Conservation (phyloP, 345 rosid species). For the Turritis glabra region DNA sequence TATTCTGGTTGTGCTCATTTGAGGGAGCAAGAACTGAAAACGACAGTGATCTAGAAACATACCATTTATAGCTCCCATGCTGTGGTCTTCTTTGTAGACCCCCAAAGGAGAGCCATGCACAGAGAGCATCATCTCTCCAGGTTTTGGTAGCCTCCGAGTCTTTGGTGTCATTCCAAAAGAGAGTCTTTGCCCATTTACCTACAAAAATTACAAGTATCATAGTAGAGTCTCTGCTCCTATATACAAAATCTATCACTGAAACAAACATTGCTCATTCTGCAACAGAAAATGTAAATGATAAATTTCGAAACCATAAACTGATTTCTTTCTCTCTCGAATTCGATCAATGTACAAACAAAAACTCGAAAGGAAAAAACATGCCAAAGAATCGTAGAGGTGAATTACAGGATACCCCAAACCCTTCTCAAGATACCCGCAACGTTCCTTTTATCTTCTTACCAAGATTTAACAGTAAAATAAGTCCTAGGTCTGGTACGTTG, state of each 20-base stretch:
- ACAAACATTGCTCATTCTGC: slow-evolving; percentile 5
- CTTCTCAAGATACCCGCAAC: too few species aligned
- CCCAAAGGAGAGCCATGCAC: slow-evolving; percentile 95
- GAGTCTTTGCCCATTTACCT: slow-evolving; percentile 74
- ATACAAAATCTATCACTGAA: neutral
- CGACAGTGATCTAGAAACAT: slow-evolving; percentile 12
- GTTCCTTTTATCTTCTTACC: too few species aligned
- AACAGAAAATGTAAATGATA: neutral
- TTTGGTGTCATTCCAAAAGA: slow-evolving; percentile 96
- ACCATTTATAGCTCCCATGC: slow-evolving; percentile 91
- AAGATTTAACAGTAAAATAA: too few species aligned
- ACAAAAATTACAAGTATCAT: slow-evolving; percentile 21
- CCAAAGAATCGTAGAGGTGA: too few species aligned
- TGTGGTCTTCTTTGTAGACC: slow-evolving; percentile 75
- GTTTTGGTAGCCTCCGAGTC: slow-evolving; percentile 75
- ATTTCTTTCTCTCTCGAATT: too few species aligned
- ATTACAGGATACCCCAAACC: too few species aligned
- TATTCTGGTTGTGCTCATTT: neutral
- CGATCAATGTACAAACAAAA: slow-evolving; percentile 9
- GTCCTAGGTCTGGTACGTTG: too few species aligned
- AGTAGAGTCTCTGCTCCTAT: slow-evolving; percentile 1
- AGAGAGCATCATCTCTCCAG: slow-evolving; percentile 89
- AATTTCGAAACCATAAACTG: neutral
- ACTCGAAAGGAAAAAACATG: neutral
- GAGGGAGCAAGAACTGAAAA: neutral